Base-by-base conservation (phyloP, 257 asterid species). In the Henckelia pumila region DNA sequence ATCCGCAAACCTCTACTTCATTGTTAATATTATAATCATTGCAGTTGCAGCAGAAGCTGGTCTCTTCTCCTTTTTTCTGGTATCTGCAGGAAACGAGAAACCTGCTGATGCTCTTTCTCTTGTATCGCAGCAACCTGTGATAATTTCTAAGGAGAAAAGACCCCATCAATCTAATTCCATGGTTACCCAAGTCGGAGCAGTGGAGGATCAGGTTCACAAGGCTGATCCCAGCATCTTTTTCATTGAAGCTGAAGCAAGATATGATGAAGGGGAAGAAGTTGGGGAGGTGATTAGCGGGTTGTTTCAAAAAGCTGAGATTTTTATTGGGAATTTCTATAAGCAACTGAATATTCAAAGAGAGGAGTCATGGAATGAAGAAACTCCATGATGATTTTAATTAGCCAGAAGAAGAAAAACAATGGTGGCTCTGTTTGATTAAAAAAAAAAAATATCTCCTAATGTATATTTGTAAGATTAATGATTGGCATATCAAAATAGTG, bases 261-360 rank as follows among this genome's bases (percentile, higher is more conserved):
- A 72, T 24, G 73, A 71, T 20, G 65, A 69, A 0, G 75, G 25
- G 7, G 81, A 70, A 19, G 82, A 52, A 8, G 62, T 1, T 22
- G 81, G 25, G 25, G 84, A 71, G 29, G 7, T 14, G 53, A 44
- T 77, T 22, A 79, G 69, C 30, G 72, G 68, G 17, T 77, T 88
- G 63, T 88, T 73, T 70, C 70, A 73, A 1, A 80, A 77, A 81
- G 75, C 95, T 8, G 95, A 88, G 81, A 81, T 61, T n/a, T 86
- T 88, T 67, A 88, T 88, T 58, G 86, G 89, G 28, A 71, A 88
- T 68, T 88, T 88, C 59, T 84, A 88, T 62, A 76, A 76, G 64
- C 83, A 88, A 21, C 59, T 88, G 76, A 88, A 80, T 78, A 84
- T 88, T 82, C 95, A 88, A 73, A 84, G 93, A 59, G 83, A 86